These are phyloP conservation scores for Kodamaea plutei DNA, from an alignment of 1,139 yeast species.

Conservation along the genomic window DNA sequence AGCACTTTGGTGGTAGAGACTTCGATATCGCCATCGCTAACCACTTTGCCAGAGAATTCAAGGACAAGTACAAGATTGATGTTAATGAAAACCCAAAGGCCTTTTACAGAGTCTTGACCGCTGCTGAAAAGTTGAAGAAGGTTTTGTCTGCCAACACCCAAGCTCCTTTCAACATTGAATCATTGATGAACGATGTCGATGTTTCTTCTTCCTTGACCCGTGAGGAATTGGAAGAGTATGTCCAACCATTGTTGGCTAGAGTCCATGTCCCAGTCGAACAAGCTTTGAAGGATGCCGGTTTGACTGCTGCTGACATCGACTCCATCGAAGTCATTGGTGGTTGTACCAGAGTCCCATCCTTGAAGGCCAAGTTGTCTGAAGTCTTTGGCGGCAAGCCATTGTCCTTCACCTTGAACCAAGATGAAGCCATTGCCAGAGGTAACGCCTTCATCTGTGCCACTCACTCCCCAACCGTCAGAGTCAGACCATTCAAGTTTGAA, in stretches of 20 bases:
- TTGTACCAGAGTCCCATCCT: conserved; percentile 93
- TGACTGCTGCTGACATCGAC: conserved; percentile 72
- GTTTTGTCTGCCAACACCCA: conserved; percentile 91
- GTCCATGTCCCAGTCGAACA: conserved; percentile 71
- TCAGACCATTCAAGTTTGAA: conserved; percentile 97
- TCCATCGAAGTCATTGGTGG: conserved; percentile 97
- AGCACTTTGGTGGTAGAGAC: conserved; percentile 98
- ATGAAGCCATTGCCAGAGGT: conserved; percentile 98
- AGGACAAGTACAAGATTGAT: conserved; percentile 88
- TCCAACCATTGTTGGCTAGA: conserved; percentile 75
- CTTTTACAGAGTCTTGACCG: conserved; percentile 83
- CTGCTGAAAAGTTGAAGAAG: conserved; percentile 92
- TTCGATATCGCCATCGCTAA: conserved; percentile 91
- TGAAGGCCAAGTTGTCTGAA: conserved; percentile 76
- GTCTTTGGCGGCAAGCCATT: conserved; percentile 83
- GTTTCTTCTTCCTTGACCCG: conserved; percentile 87
- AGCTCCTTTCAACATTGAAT: conserved; percentile 94
- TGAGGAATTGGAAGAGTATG: conserved; percentile 88
- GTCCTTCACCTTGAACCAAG: conserved; percentile 96
- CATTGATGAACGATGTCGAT: conserved; percentile 95
- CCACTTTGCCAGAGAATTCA: conserved; percentile 91
- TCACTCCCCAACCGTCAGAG: conserved; percentile 98
- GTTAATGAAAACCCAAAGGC: conserved; percentile 91
- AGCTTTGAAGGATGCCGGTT: conserved; percentile 78
- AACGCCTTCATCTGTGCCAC: conserved; percentile 98